Evolutionary conservation across 352 stramenopile genomes (phyloP).

Genomic region (Globisporangium cederbergense): DNA sequence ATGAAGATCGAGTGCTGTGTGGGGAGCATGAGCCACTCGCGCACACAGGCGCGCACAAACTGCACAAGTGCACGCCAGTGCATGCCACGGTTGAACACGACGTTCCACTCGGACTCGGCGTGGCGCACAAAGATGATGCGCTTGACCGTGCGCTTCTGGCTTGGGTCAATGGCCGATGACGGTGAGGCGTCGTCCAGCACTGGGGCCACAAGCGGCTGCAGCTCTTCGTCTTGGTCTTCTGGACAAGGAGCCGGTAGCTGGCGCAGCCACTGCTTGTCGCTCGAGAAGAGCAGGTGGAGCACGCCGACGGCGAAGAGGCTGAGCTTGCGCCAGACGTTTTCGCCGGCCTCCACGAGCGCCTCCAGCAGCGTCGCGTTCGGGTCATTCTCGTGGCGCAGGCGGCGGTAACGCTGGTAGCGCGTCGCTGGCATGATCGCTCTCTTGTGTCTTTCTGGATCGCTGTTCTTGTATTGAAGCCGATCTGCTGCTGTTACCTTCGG

Average conservation of each 20-base stretch:
- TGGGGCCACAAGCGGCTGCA: neutral
- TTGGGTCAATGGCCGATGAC: neutral
- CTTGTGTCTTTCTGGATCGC: neutral
- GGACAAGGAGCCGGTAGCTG: neutral
- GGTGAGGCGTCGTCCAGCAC: neutral
- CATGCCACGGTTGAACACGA: slow-evolving; percentile 82
- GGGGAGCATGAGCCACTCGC: slow-evolving; percentile 67
- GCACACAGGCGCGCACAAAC: slow-evolving; percentile 49
- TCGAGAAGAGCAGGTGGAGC: slow-evolving; percentile 75
- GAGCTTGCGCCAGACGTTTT: slow-evolving; percentile 59
- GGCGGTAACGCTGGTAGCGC: neutral
- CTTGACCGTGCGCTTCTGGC: slow-evolving; percentile 22
- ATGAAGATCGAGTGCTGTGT: slow-evolving; percentile 78
- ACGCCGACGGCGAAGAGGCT: slow-evolving; percentile 57
- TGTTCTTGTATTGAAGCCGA: neutral
- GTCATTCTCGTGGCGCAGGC: neutral
- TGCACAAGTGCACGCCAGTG: slow-evolving; percentile 36
- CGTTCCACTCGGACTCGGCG: slow-evolving; percentile 87
- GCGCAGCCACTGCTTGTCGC: slow-evolving; percentile 49
- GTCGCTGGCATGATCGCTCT: neutral
- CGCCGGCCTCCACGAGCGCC: slow-evolving; percentile 25
- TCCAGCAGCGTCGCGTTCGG: slow-evolving; percentile 25
- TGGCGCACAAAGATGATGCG: slow-evolving; percentile 85
- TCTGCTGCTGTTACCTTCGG: neutral
- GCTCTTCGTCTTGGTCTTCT: neutral